Percentiles rank a stretch among this genome's conserved stretches.
These are phyloP conservation scores for Hansenula sp. DNA, from an alignment of 1,139 yeast genomes.

Conservation along the genomic window DNA sequence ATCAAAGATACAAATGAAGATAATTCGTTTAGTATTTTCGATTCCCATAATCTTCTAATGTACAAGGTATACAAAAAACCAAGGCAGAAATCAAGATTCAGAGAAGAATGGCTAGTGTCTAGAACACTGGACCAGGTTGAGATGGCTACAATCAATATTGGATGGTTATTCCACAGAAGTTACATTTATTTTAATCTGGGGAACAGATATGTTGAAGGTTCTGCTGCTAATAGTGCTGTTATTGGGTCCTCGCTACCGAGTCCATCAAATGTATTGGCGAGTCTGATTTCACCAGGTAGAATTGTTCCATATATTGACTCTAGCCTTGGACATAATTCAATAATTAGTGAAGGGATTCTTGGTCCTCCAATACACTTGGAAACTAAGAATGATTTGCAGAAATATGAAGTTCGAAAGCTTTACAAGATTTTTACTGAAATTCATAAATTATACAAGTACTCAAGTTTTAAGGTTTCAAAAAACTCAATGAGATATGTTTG, in stretches of 20 bases:
- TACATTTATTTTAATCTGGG: not conserved
- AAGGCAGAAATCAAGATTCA: not conserved
- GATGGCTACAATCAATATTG: not conserved
- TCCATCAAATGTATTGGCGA: too few species aligned
- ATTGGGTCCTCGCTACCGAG: not conserved
- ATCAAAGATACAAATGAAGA: not conserved
- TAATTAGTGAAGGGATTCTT: constrained; percentile 4
- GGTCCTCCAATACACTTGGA: constrained; percentile 1
- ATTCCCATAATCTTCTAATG: not conserved
- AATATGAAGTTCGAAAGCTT: constrained; percentile 5
- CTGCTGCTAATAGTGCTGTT: not conserved
- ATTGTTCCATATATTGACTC: constrained; percentile 12
- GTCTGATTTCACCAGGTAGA: too few species aligned
- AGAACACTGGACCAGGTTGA: not conserved
- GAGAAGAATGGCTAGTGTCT: not conserved
- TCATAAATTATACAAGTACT: not conserved
- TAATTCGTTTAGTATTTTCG: not conserved
- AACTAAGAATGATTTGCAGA: constrained; percentile 1
- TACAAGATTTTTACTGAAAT: constrained; percentile 1
- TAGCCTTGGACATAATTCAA: constrained; percentile 6
- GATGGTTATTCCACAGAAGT: not conserved
- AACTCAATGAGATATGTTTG: constrained; percentile 10
- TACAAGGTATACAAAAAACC: not conserved
- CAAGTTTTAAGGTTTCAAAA: constrained; percentile 7
- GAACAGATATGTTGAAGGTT: not conserved